Evolutionary conservation across 2,329 filamentous ascomycete species (phyloP), one percentile per base, ranked within the genome.

Genomic region (Fusarium mundagurra): DNA sequence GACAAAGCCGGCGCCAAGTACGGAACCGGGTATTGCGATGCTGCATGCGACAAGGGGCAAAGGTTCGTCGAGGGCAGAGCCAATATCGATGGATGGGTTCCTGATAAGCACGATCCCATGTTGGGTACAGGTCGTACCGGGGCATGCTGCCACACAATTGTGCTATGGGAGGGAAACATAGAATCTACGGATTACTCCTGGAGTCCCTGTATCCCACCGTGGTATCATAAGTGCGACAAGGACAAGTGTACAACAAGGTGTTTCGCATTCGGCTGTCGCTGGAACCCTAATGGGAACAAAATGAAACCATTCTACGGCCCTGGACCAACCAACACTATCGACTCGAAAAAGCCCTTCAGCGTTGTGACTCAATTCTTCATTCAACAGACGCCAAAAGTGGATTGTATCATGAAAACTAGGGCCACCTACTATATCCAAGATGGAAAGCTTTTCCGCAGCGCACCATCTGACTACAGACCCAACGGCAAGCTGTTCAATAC

Each of bases 201-300:
- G 22, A 91, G 93, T 80, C 86, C 89, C 31, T 93, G 91, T 85
- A 83, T 82, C 59, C 83, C 80, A 59, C 79, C 83, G 34, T 86
- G 84, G 61, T 86, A 88, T 74, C 81, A 81, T 62, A 84, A 85
- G 64, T 92, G 90, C 84, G 79, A 81, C 0, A 84, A 84, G 24
- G 82, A 87, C 55, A 65, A 71, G 5, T 90, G 88, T 75, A 88
- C 88, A 17, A 36, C 67, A 89, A 86, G 63, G 85, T 93, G 91
- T 80, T 91, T 93, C 80, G 88, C 89, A 69, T 89, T 92, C 75
- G 91, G 91, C 36, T 93, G 91, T 77, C 91, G 92, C 81, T 92
- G 90, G 86, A 92, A 92, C 86, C 81, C 86, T 33, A 92, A 88
- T 87, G 90, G 91, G 79, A 86, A 89, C 85, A 24, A 34, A 14